Base-by-base conservation (phyloP, 2,329 filamentous ascomycete species). In the Rachicladosporium sp. region DNA sequence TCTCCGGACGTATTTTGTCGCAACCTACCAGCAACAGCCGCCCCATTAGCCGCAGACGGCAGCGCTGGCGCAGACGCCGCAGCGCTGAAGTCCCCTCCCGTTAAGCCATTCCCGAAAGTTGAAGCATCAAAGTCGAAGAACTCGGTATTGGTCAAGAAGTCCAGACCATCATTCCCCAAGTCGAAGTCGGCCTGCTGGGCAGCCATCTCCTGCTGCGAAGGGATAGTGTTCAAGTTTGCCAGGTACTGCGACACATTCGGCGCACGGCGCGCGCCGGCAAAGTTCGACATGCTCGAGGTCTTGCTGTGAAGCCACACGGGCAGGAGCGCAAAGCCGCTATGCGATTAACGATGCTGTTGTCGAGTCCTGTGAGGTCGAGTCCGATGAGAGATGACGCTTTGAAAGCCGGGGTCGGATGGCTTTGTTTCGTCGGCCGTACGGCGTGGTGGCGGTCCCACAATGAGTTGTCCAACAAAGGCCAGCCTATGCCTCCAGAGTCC, bases 191-290 rank as follows among this genome's bases (percentile, higher is more conserved):
- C 64, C 42, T 70, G 65, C 32, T 62, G 57, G 21, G 72, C 58
- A 15, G 68, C 73, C 45, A 80, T 70, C 39, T 81, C 39, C 7
- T 74, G 78, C 76, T 45, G 80, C 68, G 78, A 68, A 2, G 73
- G 73, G 41, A 80, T 68, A 33, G 73, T 75, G 68, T 94, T 94
- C 54, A 95, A 71, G 51, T 88, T 82, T 54, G 84, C 81, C 50
- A 95, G 73, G 67, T 91, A 93, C 57, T 87, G 81, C 56, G 86
- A 87, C 64, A 94, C 83, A 62, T 93, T 93, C 56, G 84, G 81
- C 52, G 76, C 82, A 57, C 82, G 78, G 46, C 85, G 81, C 56
- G 79, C 80, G 62, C 73, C 78, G 63, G 73, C 78, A 72, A 78
- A 87, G 59, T 69, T 73, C 60, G 83, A 77, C 82, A 87, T 87